Conservation (phyloP, 352 stramenopile genomes). For the Pythium volutum region DNA sequence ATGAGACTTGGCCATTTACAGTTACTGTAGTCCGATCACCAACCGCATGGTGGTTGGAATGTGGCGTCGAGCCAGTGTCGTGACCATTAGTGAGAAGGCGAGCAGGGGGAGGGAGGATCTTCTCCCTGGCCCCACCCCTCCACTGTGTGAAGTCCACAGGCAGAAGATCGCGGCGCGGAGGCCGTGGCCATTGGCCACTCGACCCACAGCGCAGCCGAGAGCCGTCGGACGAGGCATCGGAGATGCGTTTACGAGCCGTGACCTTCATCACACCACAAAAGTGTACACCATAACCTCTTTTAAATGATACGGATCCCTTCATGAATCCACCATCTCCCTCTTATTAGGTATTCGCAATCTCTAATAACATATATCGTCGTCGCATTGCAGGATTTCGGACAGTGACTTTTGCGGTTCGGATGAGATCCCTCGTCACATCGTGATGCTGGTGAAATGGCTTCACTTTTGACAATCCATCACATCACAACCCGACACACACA, state of each 20-base stretch:
- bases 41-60: too few relatives aligned
- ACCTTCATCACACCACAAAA: not conserved
- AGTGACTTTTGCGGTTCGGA: not conserved
- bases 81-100: not conserved
- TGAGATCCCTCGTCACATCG: slow-evolving; percentile 7
- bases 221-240: slow-evolving; percentile 8
- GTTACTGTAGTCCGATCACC: too few relatives aligned
- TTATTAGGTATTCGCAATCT: not conserved
- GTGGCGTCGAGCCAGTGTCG: too few relatives aligned
- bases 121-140: too few relatives aligned
- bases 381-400: not conserved
- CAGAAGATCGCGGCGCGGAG: not conserved
- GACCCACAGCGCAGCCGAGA: not conserved
- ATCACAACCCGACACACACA: not conserved
- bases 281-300: slow-evolving; percentile 1
- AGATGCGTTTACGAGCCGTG: not conserved
- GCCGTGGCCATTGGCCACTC: not conserved
- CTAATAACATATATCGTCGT: slow-evolving; percentile 6
- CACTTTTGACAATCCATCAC: not conserved
- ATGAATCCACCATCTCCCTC: not conserved
- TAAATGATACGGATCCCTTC: slow-evolving; percentile 3
- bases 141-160: too few relatives aligned
- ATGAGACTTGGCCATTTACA: not conserved
- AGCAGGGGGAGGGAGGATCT: not conserved
- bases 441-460: slow-evolving; percentile 16